Conservation (phyloP, 169 alveolate species). For the Plasmodium gallinaceum region DNA sequence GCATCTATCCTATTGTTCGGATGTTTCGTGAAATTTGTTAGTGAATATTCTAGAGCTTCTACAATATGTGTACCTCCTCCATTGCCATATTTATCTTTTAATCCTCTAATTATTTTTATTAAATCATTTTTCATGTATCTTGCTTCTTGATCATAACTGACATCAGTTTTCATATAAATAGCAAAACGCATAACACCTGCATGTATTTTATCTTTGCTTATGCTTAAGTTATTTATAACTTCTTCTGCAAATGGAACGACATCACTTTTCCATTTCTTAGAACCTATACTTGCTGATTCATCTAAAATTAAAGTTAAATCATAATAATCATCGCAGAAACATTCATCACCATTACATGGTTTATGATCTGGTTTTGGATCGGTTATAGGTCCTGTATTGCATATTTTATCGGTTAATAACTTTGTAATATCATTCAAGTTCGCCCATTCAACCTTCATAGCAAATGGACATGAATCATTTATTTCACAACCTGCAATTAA, state of each 20-base stretch:
- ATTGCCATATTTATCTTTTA: constrained; percentile 27
- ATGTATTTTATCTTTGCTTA: constrained; percentile 26
- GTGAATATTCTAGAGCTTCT: constrained; percentile 36
- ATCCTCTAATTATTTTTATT: constrained; percentile 10
- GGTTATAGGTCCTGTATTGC: constrained; percentile 34
- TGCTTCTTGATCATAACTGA: constrained; percentile 20
- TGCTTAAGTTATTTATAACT: constrained; percentile 23
- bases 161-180: constrained; percentile 34
- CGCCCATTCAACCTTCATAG: constrained; percentile 75
- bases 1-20: constrained; percentile 48
- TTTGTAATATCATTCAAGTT: constrained; percentile 61
- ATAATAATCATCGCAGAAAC: background rate
- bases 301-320: constrained; percentile 24
- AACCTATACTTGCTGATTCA: constrained; percentile 63
- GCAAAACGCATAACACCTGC: constrained; percentile 53
- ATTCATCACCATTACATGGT: background rate
- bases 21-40: constrained; percentile 8
- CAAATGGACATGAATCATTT: constrained; percentile 22
- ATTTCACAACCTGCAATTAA: constrained; percentile 53
- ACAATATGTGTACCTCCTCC: constrained; percentile 35
- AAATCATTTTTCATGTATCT: constrained; percentile 31
- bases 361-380: background rate
- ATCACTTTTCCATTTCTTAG: constrained; percentile 36
- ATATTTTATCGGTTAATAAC: constrained; percentile 53
- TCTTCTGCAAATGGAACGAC: constrained; percentile 63